Conservation (phyloP, 2,329 filamentous ascomycete genomes). For the Colletotrichum gloeosporioides region DNA sequence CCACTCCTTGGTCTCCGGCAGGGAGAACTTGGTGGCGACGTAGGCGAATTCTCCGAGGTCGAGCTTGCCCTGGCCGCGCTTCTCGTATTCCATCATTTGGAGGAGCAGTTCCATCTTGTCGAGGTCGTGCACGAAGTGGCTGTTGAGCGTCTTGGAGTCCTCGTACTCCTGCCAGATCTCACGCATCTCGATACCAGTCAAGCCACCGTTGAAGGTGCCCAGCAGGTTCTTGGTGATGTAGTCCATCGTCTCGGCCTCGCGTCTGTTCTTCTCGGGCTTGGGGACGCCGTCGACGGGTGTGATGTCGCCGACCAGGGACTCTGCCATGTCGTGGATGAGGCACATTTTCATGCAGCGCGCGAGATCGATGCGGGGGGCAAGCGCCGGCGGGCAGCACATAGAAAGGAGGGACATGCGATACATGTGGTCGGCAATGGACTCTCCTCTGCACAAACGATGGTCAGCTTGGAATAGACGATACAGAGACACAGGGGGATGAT, state of each 20-base stretch:
- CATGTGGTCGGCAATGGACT: conserved; percentile 98
- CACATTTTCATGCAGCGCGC: conserved; percentile 92
- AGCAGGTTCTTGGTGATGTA: conserved; percentile 79
- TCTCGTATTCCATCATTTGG: conserved; percentile 98
- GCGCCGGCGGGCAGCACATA: conserved; percentile 82
- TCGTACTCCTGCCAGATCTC: conserved; percentile 96
- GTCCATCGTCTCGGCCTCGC: conserved; percentile 90
- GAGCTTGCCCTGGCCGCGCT: conserved; percentile 64
- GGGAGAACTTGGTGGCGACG: conserved; percentile 74
- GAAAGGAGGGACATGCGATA: conserved; percentile 98
- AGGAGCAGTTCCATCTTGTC: conserved; percentile 95
- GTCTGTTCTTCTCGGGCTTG: conserved; percentile 87
- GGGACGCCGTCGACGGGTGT: conserved; percentile 87
- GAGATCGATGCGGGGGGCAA: conserved; percentile 76
- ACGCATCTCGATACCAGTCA: conserved; percentile 72
- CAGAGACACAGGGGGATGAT: not conserved
- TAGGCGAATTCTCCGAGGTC: conserved; percentile 88
- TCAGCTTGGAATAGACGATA: not conserved
- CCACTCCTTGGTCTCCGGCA: conserved; percentile 84
- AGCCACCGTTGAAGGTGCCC: conserved; percentile 75
- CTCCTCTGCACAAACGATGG: conserved; percentile 58
- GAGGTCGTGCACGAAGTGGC: conserved; percentile 91
- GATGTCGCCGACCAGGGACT: conserved; percentile 93
- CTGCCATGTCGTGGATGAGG: conserved; percentile 96
- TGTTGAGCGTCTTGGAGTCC: conserved; percentile 82